Evolutionary conservation across 23 red algal species (phyloP).

Genomic region (Cyanidiococcus yangmingshanensis): DNA sequence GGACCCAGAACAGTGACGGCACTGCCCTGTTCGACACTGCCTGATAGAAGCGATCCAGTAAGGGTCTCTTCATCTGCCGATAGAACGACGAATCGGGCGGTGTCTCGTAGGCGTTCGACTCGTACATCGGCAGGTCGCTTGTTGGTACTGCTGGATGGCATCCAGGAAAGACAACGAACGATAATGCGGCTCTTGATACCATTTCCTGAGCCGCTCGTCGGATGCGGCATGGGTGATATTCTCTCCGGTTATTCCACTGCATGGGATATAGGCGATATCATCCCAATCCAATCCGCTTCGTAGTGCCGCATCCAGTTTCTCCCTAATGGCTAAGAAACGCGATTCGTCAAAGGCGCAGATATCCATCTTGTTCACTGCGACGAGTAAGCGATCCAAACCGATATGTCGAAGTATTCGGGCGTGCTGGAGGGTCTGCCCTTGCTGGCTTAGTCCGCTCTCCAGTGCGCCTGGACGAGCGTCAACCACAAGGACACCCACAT

Average conservation of each 20-base stretch:
- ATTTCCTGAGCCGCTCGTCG: background rate
- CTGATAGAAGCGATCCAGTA: background rate
- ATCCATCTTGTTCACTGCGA: conserved; percentile 99
- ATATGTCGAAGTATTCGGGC: conserved; percentile 63
- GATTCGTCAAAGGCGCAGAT: background rate
- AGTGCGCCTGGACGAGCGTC: conserved; percentile 61
- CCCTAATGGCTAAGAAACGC: background rate
- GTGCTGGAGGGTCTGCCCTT: conserved; percentile 78
- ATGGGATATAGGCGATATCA: background rate
- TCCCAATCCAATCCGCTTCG: background rate
- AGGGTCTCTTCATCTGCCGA: background rate
- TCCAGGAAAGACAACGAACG: background rate
- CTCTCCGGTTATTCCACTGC: background rate
- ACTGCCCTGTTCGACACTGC: background rate
- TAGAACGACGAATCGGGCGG: background rate
- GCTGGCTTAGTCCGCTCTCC: conserved; percentile 60
- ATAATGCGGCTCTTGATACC: background rate
- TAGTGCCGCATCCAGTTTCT: background rate
- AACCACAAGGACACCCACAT: conserved; percentile 79
- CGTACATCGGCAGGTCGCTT: background rate
- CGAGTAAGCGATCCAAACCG: conserved; percentile 87
- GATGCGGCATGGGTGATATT: background rate
- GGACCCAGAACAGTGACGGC: background rate
- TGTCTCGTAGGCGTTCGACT: background rate
- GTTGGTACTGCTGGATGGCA: background rate